phyloP scores from a whole-genome alignment of 2,329 filamentous ascomycete genomes.

The Colletotrichum filicis region DNA sequence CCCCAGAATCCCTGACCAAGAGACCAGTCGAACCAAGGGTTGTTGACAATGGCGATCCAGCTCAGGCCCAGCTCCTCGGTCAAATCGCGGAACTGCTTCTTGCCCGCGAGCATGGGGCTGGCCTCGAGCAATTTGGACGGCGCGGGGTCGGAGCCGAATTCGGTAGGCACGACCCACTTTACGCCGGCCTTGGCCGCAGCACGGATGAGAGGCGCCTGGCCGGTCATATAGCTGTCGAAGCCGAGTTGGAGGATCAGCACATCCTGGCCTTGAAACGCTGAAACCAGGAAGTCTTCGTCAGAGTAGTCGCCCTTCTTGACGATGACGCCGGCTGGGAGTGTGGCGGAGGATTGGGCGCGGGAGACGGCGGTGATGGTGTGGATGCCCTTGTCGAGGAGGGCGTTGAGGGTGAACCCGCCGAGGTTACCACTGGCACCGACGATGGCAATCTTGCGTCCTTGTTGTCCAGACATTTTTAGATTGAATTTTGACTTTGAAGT shows the following conservation, averaged over 20 bases:
- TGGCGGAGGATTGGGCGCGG: conserved; percentile 53
- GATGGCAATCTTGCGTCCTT: conserved; percentile 42
- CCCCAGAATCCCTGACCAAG: conserved; percentile 43
- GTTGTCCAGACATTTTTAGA: conserved; percentile 11
- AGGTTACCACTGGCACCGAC: conserved; percentile 49
- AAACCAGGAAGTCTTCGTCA: conserved; percentile 46
- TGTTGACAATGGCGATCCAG: conserved; percentile 46
- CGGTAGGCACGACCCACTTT: conserved; percentile 66
- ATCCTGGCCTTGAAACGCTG: conserved; percentile 46
- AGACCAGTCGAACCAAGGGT: conserved; percentile 47
- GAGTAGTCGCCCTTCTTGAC: conserved; percentile 58
- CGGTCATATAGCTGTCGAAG: conserved; percentile 44
- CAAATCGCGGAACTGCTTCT: conserved; percentile 41
- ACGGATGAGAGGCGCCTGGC: conserved; percentile 57
- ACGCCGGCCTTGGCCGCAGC: conserved; percentile 67
- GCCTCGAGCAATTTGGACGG: conserved; percentile 38
- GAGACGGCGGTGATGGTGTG: conserved; percentile 62
- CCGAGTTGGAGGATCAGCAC: conserved; percentile 42
- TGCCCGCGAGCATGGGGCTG: conserved; percentile 38
- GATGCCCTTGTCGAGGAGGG: conserved; percentile 54
- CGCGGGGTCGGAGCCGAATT: conserved; percentile 48
- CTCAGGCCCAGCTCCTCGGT: conserved; percentile 44
- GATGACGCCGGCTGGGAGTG: conserved; percentile 51
- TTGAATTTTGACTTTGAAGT: too few species aligned
- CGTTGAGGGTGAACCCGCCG: conserved; percentile 49